Evolutionary conservation across 208 protist genomes (phyloP), one percentile per base, ranked within the genome.

Genomic region (Leishmania mexicana): DNA sequence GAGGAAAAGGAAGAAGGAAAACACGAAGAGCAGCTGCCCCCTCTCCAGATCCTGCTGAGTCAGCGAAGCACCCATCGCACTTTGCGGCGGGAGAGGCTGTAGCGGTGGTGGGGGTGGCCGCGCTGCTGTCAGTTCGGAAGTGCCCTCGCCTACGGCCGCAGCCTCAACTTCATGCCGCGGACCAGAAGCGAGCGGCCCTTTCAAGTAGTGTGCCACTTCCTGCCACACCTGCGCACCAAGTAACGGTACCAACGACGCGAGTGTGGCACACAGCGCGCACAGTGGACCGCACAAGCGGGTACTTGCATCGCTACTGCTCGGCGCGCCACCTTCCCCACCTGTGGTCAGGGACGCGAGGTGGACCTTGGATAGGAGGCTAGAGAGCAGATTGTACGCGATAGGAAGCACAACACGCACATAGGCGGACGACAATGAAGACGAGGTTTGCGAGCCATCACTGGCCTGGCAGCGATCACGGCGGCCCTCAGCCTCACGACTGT

Each of bases 401-500:
- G 89, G 91, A 24, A 94, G 40, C 62, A 93, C 86, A 15, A 90
- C 86, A 38, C 70, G 60, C 31, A 87, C 73, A 81, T 90, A 93
- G 7, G 82, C 81, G 73, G 79, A 70, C 5, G 82, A 38, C 54
- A 80, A 77, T 64, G 67, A 88, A 47, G 75, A 31, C 21, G 65
- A 47, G 13, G n/a, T 60, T 38, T 38, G 57, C 57, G 15, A 51
- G 62, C 54, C 57, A 24, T 51, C 64, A 65, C 13, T 4, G 42
- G 13, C 40, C 31, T 24, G 35, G 68, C 75, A 71, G 13, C 49
- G 74, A n/a, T 81, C 81, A 24, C 62, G 21, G 53, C 64, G 72
- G 28, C 24, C 68, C 13, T 73, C 74, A 0, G 70, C 71, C 54
- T 88, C 87, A 60, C 79, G 76, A 47, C 70, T 57, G 75, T 85